Conservation (phyloP, 768 basidiomycete species). For the Termitomyces sp. region DNA sequence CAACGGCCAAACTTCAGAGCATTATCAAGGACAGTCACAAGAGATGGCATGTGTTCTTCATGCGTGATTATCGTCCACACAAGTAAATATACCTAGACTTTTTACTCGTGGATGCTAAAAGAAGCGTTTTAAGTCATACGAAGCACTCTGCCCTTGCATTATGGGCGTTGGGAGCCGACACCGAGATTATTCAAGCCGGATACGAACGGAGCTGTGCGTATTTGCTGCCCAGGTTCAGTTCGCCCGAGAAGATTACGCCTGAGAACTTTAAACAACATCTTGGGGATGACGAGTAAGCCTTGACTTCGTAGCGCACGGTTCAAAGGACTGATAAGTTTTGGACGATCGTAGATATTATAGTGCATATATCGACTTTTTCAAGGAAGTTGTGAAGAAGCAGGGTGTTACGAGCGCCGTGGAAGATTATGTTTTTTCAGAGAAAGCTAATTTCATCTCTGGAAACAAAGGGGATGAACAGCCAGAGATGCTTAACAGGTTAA, state of each 20-base stretch:
- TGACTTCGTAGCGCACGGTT: not conserved
- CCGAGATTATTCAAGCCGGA: conserved; percentile 23
- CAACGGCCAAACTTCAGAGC: conserved; percentile 20
- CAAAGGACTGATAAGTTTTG: not conserved
- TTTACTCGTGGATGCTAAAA: not conserved
- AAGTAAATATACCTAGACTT: conserved; percentile 29
- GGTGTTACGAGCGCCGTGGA: no score
- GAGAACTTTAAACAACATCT: no score
- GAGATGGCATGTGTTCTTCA: conserved; percentile 43
- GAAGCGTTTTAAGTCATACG: conserved; percentile 16
- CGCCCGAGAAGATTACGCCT: no score
- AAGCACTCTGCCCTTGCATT: conserved; percentile 19
- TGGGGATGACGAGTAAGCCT: no score
- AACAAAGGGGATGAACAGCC: conserved; percentile 26
- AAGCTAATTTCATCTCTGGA: no score
- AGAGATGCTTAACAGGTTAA: conserved; percentile 41
- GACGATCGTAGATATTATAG: conserved; percentile 42
- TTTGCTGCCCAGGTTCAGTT: conserved; percentile 26
- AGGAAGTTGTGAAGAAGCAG: no score
- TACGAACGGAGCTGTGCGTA: conserved; percentile 25
- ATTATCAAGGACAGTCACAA: conserved; percentile 43
- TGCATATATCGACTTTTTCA: no score
- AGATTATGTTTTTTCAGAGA: no score
- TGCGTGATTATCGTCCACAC: conserved; percentile 35
- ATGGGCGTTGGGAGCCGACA: conserved; percentile 19